Evolutionary conservation across 1,284 basidiomycete genomes (phyloP).

Genomic region (Apiotrichum siamense): DNA sequence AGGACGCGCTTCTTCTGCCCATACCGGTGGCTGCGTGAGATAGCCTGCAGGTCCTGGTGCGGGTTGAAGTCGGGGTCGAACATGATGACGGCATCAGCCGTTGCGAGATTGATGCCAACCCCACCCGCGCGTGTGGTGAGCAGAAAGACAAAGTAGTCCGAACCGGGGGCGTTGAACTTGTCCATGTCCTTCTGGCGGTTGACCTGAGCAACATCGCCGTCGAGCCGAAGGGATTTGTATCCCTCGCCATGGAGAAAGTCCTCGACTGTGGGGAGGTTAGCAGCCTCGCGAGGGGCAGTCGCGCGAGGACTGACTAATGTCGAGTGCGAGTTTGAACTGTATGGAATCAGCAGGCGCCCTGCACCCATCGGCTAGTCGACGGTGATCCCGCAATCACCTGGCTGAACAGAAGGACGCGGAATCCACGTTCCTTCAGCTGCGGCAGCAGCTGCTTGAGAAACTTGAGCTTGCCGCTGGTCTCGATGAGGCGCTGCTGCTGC

Average conservation of each 20-base stretch:
- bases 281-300: conserved; percentile 4
- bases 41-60: conserved; percentile 68
- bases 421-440: conserved; percentile 80
- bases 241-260: conserved; percentile 88
- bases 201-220: conserved; percentile 80
- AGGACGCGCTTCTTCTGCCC: conserved; percentile 54
- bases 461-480: conserved; percentile 79
- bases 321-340: conserved; percentile 87
- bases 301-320: conserved; percentile 52
- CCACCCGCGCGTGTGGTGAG: conserved; percentile 93
- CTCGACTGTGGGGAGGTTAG: conserved; percentile 54
- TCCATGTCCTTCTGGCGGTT: conserved; percentile 92
- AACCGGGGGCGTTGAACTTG: conserved; percentile 77
- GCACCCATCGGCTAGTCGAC: neutral
- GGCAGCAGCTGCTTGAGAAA: conserved; percentile 76
- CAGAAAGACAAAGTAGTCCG: conserved; percentile 83
- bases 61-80: conserved; percentile 93
- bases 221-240: conserved; percentile 82
- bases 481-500: conserved; percentile 71
- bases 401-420: conserved; percentile 93
- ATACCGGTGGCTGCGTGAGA: conserved; percentile 70
- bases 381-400: conserved; percentile 58
- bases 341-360: conserved; percentile 7
- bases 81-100: conserved; percentile 65
- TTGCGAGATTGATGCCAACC: conserved; percentile 79